Evolutionary conservation across 2,329 filamentous ascomycete genomes (phyloP).

Genomic region (Lizonia empirigonia): DNA sequence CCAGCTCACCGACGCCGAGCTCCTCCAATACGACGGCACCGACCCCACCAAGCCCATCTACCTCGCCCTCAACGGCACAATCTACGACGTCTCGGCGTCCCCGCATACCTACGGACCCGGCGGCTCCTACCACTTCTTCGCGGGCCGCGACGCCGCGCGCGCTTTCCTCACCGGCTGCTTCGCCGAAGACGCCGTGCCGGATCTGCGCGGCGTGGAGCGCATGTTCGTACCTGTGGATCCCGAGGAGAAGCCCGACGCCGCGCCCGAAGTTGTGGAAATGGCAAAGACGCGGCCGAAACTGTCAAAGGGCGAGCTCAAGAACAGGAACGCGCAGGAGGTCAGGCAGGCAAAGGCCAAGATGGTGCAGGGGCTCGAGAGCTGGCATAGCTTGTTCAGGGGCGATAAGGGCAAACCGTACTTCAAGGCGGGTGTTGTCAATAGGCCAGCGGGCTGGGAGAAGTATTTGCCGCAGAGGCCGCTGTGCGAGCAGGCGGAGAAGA

Average conservation of each 20-base stretch:
- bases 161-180: slow-evolving; percentile 96
- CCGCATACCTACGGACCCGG: slow-evolving; percentile 64
- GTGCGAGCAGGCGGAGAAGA: slow-evolving; percentile 73
- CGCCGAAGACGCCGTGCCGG: slow-evolving; percentile 78
- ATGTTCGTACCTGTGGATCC: slow-evolving; percentile 76
- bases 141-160: slow-evolving; percentile 83
- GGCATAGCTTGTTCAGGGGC: slow-evolving; percentile 77
- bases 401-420: slow-evolving; percentile 78
- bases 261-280: slow-evolving; percentile 35
- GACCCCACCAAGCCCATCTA: slow-evolving; percentile 80
- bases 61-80: slow-evolving; percentile 84
- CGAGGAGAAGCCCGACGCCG: slow-evolving; percentile 46
- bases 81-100: slow-evolving; percentile 80
- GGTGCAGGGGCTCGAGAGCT: slow-evolving; percentile 72
- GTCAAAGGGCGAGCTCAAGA: slow-evolving; percentile 51
- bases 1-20: slow-evolving; percentile 74
- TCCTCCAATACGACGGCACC: slow-evolving; percentile 76
- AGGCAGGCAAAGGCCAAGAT: slow-evolving; percentile 69
- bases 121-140: slow-evolving; percentile 85
- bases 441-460: slow-evolving; percentile 66
- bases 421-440: slow-evolving; percentile 74
- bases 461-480: slow-evolving; percentile 63
- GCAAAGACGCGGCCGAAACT: slow-evolving; percentile 30
- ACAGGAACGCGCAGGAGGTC: slow-evolving; percentile 66
- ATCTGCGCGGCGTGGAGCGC: slow-evolving; percentile 84